Percentiles rank a stretch among this genome's conserved stretches.
Evolutionary conservation across 2,329 filamentous ascomycete species (phyloP).

Genomic region (Aspergillus amoenus): DNA sequence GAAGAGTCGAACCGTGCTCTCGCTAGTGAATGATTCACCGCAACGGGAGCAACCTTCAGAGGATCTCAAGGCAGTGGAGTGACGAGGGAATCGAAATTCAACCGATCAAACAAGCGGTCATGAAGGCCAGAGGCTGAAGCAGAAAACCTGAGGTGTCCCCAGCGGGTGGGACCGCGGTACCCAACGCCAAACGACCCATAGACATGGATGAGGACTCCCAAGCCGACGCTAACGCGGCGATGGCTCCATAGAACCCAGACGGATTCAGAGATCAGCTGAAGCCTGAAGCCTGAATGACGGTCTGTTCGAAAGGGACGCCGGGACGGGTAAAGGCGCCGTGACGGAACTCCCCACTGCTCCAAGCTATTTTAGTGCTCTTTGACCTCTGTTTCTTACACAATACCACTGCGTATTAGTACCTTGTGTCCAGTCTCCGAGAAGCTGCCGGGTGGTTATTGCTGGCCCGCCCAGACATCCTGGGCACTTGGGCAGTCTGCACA

Average conservation of each 20-base stretch:
- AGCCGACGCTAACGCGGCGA: slow-evolving; percentile 26
- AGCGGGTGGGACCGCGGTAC: slow-evolving; percentile 18
- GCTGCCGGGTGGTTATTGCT: too few relatives aligned
- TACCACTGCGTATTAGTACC: not conserved
- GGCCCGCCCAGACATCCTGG: too few relatives aligned
- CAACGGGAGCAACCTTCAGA: slow-evolving; percentile 8
- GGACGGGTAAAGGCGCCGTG: slow-evolving; percentile 30
- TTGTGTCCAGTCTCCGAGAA: not conserved
- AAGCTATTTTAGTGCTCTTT: not conserved
- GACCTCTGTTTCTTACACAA: not conserved
- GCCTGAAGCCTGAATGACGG: slow-evolving; percentile 18
- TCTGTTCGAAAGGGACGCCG: slow-evolving; percentile 20
- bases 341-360: slow-evolving; percentile 20
- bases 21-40: slow-evolving; percentile 4
- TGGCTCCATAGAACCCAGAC: slow-evolving; percentile 21
- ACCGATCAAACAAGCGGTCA: slow-evolving; percentile 17
- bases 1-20: not conserved
- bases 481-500: too few relatives aligned
- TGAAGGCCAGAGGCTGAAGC: slow-evolving; percentile 8
- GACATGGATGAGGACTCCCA: slow-evolving; percentile 35
- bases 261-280: slow-evolving; percentile 31
- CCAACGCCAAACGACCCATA: slow-evolving; percentile 34
- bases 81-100: not conserved
- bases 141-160: slow-evolving; percentile 18
- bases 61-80: slow-evolving; percentile 16